phyloP scores from a whole-genome alignment of 352 stramenopile genomes.

The Sclerospora graminicola region DNA sequence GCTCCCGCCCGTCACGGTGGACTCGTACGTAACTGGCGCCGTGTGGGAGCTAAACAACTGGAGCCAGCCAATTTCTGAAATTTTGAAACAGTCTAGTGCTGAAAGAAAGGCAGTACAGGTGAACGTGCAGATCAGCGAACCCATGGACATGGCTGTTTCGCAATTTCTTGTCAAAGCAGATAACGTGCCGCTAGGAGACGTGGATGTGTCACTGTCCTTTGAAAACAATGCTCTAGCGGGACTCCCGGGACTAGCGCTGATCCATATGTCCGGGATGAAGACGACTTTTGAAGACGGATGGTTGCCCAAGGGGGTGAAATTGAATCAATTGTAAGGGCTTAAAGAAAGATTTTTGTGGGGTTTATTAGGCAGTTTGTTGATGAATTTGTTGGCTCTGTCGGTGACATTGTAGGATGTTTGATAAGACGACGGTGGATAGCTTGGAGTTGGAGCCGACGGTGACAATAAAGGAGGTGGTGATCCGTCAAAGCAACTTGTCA shows the following conservation, averaged over 20 bases:
- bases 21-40: conserved; percentile 9
- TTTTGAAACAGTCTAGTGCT: conserved; percentile 3
- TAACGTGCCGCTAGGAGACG: conserved; percentile 1
- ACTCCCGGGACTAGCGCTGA: conserved; percentile 17
- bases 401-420: conserved; percentile 28
- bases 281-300: conserved; percentile 29
- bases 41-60: conserved; percentile 28
- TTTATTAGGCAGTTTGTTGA: neutral
- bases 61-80: conserved; percentile 12
- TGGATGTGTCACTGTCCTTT: conserved; percentile 15
- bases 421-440: conserved; percentile 20
- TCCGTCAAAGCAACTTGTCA: conserved; percentile 31
- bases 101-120: conserved; percentile 9
- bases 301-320: conserved; percentile 16
- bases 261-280: conserved; percentile 33
- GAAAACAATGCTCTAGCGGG: conserved; percentile 10
- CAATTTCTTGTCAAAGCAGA: conserved; percentile 13
- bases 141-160: conserved; percentile 9
- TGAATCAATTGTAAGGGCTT: conserved; percentile 30
- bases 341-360: neutral
- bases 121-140: conserved; percentile 19
- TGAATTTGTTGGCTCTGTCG: neutral
- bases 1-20: conserved; percentile 9
- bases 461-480: conserved; percentile 31
- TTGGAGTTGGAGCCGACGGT: conserved; percentile 24